A percentile compares a stretch with the other conserved stretches of the same genome.
These are phyloP conservation scores for Cucurbita argyrosperma DNA, from an alignment of 306 rosid genomes.

Conservation along the genomic window DNA sequence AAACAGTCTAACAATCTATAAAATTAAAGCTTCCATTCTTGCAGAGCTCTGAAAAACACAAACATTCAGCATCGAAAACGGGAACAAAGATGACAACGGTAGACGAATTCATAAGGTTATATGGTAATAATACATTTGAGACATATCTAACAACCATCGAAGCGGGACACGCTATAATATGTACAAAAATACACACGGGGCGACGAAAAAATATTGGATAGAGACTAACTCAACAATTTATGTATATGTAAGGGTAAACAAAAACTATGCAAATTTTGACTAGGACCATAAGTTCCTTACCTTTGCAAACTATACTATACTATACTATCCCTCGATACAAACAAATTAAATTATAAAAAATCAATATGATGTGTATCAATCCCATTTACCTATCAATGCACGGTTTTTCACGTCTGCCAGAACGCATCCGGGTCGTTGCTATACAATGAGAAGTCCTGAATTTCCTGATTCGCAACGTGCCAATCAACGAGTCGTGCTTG, in stretches of 20 bases:
- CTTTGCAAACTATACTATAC: background rate
- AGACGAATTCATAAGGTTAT: background rate
- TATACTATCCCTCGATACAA: background rate
- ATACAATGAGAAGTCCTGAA: conserved; percentile 77
- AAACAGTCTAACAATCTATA: background rate
- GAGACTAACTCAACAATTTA: background rate
- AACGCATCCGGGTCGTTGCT: conserved; percentile 61
- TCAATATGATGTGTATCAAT: background rate
- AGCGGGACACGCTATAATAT: background rate
- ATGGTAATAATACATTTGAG: background rate
- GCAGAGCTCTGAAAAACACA: background rate
- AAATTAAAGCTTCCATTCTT: background rate
- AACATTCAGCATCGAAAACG: background rate
- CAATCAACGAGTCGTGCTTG: conserved; percentile 73
- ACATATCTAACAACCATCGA: background rate
- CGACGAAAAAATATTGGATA: background rate
- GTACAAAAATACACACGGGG: background rate
- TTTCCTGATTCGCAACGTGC: conserved; percentile 89
- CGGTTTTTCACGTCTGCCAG: conserved; percentile 51
- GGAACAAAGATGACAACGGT: background rate
- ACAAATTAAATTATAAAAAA: background rate
- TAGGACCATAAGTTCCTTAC: background rate
- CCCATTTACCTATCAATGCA: background rate
- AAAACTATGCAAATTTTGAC: background rate
- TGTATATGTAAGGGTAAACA: background rate